A percentile compares a stretch with the other conserved stretches of the same genome.
Conservation (phyloP, 805 yeast species). For the Candida pseudofarinosa region DNA sequence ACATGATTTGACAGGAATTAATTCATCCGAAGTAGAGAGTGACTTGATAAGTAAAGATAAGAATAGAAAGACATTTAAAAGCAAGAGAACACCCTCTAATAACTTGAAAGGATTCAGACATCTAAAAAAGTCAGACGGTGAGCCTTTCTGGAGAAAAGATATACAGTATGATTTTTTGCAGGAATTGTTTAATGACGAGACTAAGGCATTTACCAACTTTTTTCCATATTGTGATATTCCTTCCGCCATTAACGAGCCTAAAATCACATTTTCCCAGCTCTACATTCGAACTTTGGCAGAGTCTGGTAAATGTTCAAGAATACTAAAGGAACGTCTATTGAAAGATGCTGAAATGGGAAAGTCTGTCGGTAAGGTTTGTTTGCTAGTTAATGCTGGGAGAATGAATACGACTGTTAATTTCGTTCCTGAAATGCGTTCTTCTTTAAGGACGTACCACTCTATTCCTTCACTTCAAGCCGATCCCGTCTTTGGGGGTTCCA, state of each 20-base stretch:
- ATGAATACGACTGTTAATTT: slow-evolving; percentile 93
- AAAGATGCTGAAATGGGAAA: slow-evolving; percentile 59
- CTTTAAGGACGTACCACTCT: slow-evolving; percentile 87
- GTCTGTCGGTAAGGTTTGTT: slow-evolving; percentile 75
- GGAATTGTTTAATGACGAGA: slow-evolving; percentile 58
- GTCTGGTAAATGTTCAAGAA: slow-evolving; percentile 76
- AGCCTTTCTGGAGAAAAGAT: slow-evolving; percentile 84
- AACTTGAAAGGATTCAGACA: slow-evolving; percentile 45
- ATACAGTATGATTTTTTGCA: slow-evolving; percentile 78
- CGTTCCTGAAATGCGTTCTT: slow-evolving; percentile 93
- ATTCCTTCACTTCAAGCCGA: slow-evolving; percentile 84
- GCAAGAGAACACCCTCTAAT: slow-evolving; percentile 12
- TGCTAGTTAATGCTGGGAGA: slow-evolving; percentile 87
- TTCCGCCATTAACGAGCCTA: slow-evolving; percentile 35
- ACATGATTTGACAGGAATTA: slow-evolving; percentile 2
- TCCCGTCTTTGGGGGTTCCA: slow-evolving; percentile 45
- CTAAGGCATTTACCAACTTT: slow-evolving; percentile 64
- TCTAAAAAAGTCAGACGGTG: slow-evolving; percentile 86
- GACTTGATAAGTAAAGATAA: neutral
- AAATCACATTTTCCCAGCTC: slow-evolving; percentile 75
- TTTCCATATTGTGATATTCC: slow-evolving; percentile 41
- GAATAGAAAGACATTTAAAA: slow-evolving; percentile 11
- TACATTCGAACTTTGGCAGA: slow-evolving; percentile 80
- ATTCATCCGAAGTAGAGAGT: neutral
- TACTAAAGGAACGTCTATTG: slow-evolving; percentile 72